Percentiles rank a stretch among this genome's conserved stretches.
phyloP scores from a whole-genome alignment of 2,329 filamentous ascomycete genomes.

The Colletotrichum sp. region DNA sequence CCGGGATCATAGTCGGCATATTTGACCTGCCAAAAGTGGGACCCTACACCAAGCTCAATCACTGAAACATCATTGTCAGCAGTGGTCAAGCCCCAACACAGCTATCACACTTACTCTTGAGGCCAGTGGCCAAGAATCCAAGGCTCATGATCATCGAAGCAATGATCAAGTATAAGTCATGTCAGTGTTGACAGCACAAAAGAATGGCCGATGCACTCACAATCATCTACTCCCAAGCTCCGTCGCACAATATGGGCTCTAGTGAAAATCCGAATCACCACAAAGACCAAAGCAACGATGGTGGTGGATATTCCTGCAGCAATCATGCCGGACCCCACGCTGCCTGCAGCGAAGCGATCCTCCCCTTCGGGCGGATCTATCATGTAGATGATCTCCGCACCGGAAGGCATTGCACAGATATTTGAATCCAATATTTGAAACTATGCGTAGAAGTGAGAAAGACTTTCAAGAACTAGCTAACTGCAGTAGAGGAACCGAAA shows the following conservation, averaged over 20 bases:
- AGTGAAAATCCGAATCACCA: not conserved
- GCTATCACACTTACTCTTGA: not conserved
- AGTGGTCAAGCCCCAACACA: too few species aligned
- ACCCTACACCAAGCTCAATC: not conserved
- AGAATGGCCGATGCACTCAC: not conserved
- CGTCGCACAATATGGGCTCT: not conserved
- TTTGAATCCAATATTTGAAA: not conserved
- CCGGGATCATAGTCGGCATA: not conserved
- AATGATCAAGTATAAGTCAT: not conserved
- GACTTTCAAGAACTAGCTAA: not conserved
- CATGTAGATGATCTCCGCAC: not conserved
- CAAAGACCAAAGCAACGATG: not conserved
- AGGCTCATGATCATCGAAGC: not conserved
- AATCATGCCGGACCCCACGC: not conserved
- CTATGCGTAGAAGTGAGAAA: not conserved
- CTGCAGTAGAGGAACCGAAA: not conserved
- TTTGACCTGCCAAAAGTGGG: not conserved
- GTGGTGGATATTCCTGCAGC: not conserved
- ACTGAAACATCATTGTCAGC: not conserved
- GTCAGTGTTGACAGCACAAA: not conserved
- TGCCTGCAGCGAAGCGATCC: not conserved
- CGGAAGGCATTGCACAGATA: not conserved
- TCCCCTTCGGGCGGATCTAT: not conserved
- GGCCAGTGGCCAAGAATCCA: not conserved
- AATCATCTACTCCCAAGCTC: not conserved